phyloP scores from a whole-genome alignment of 805 yeast species.

The Kodamaea sagamina region DNA sequence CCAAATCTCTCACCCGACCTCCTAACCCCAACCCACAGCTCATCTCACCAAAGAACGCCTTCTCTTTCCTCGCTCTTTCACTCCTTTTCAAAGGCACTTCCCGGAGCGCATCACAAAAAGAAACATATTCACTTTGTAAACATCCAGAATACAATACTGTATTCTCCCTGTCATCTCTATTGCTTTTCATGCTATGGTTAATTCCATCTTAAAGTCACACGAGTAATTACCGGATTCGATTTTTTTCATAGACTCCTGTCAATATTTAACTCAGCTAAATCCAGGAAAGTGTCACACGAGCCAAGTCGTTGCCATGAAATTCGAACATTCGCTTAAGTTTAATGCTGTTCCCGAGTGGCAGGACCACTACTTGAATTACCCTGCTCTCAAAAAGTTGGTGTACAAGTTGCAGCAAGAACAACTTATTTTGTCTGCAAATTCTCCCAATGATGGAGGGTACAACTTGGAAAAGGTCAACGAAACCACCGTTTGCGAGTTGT shows the following conservation, averaged over 20 bases:
- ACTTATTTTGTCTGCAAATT: conserved; percentile 19
- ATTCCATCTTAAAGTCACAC: conserved; percentile 12
- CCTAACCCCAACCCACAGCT: neutral
- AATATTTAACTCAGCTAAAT: conserved; percentile 9
- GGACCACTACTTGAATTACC: conserved; percentile 47
- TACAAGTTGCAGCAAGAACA: conserved; percentile 53
- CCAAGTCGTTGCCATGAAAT: conserved; percentile 40
- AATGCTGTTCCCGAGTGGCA: conserved; percentile 59
- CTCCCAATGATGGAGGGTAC: conserved; percentile 28
- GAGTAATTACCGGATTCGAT: conserved; percentile 11
- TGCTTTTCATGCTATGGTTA: neutral
- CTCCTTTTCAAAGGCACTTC: conserved; percentile 4
- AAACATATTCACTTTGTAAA: conserved; percentile 1
- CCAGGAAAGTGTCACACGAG: conserved; percentile 11
- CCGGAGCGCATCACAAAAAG: conserved; percentile 7
- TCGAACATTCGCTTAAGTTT: conserved; percentile 50
- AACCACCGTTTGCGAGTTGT: conserved; percentile 32
- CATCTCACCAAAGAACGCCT: neutral
- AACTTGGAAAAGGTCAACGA: conserved; percentile 20
- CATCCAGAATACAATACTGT: conserved; percentile 3
- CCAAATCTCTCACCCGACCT: too few relatives aligned
- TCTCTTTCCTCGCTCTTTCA: neutral
- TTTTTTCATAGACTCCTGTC: conserved; percentile 4
- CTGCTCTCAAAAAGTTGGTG: conserved; percentile 55
- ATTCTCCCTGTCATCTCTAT: neutral